These are phyloP conservation scores for Malassezia furfur DNA, from an alignment of 1,284 basidiomycete species.

Conservation along the genomic window DNA sequence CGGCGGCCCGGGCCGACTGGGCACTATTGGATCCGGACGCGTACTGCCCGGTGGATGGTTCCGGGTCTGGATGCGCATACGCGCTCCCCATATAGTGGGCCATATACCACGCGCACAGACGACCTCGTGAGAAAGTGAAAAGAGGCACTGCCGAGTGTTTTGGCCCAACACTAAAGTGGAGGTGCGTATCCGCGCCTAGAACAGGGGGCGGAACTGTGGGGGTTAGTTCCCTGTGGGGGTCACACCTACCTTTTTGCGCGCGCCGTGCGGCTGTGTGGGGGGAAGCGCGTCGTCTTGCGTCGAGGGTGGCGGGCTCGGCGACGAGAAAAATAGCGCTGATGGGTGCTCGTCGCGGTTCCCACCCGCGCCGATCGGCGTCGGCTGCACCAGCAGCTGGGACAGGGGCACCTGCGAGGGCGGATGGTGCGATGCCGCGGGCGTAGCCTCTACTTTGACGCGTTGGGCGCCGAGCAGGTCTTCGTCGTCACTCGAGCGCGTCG, in stretches of 20 bases:
- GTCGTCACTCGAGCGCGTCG: neutral
- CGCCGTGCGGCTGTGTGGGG: neutral
- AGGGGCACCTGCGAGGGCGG: neutral
- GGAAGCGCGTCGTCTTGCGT: neutral
- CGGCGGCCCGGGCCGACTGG: neutral
- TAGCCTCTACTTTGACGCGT: neutral
- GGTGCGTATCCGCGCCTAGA: neutral
- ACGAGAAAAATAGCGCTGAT: neutral
- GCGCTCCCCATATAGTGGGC: neutral
- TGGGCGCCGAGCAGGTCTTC: neutral
- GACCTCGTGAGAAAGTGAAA: neutral
- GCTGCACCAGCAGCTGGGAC: constrained; percentile 1
- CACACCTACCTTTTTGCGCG: constrained; percentile 1
- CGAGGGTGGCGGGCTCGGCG: neutral
- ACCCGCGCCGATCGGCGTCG: constrained; percentile 5
- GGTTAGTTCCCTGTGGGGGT: neutral
- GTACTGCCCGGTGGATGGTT: neutral
- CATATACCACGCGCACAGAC: neutral
- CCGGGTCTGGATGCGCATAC: neutral
- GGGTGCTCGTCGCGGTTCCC: constrained; percentile 10
- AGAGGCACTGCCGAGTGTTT: constrained; percentile 1
- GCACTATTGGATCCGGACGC: neutral
- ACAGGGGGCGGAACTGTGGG: constrained; percentile 3
- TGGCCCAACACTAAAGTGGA: constrained; percentile 1
- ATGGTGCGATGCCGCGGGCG: neutral